Evolutionary conservation across 2,329 filamentous ascomycete genomes (phyloP).

Genomic region (Ophiognomonia clavigignenti-juglandacearum): DNA sequence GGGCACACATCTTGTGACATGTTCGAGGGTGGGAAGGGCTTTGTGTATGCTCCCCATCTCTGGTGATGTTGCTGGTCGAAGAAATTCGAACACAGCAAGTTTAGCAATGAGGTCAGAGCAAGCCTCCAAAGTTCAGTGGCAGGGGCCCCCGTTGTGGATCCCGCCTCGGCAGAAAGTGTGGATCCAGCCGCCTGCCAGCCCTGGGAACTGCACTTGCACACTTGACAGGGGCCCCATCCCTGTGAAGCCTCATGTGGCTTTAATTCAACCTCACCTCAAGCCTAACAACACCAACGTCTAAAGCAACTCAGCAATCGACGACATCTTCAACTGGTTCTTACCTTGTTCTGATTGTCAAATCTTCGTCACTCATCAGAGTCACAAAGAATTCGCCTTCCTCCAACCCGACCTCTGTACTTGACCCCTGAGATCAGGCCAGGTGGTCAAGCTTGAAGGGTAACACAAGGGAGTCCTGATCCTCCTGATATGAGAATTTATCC

Average conservation of each 20-base stretch:
- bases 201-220: conserved; percentile 10
- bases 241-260: conserved; percentile 12
- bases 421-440: not conserved
- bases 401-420: too few relatives aligned
- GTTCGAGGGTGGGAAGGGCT: conserved; percentile 2
- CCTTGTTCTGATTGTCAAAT: too few relatives aligned
- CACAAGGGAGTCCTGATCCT: too few relatives aligned
- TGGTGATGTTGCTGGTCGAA: not conserved
- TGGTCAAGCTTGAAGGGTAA: too few relatives aligned
- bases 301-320: not conserved
- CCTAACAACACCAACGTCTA: conserved; percentile 2
- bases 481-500: too few relatives aligned
- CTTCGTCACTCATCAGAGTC: too few relatives aligned
- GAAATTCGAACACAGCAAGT: not conserved
- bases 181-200: conserved; percentile 8
- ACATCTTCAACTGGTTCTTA: too few relatives aligned
- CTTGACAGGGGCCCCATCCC: conserved; percentile 2
- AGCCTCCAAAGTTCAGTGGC: not conserved
- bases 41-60: not conserved
- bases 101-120: conserved; percentile 14
- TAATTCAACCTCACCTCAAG: conserved; percentile 10
- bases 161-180: too few relatives aligned
- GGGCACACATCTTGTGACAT: conserved; percentile 41
- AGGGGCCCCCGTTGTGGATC: not conserved
- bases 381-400: too few relatives aligned